Percentiles rank a stretch among this genome's conserved stretches.
Conservation (phyloP, 2,329 filamentous ascomycete genomes). For the Nigrograna mackinnonii region DNA sequence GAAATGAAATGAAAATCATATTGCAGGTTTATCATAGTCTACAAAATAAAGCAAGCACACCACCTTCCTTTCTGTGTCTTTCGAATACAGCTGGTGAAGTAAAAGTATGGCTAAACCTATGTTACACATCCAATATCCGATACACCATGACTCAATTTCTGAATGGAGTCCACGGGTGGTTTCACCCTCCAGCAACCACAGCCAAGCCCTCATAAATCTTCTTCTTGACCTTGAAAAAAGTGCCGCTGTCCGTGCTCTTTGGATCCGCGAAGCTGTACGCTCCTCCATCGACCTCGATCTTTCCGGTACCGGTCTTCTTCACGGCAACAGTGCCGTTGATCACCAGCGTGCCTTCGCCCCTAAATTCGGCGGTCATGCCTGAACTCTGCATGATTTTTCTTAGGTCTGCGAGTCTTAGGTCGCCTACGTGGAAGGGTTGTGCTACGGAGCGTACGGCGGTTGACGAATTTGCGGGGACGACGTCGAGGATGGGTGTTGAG, state of each 20-base stretch:
- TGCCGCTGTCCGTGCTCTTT: constrained; percentile 58
- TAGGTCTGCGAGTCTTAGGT: constrained; percentile 85
- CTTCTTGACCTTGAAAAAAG: constrained; percentile 84
- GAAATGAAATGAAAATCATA: no score
- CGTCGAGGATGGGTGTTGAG: constrained; percentile 58
- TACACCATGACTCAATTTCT: no score
- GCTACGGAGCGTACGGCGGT: constrained; percentile 76
- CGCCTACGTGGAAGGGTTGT: constrained; percentile 91
- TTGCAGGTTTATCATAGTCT: no score
- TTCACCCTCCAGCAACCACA: constrained; percentile 71
- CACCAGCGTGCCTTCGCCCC: constrained; percentile 88
- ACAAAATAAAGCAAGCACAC: no score
- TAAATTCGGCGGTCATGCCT: constrained; percentile 88
- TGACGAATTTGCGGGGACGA: constrained; percentile 63
- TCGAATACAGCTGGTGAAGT: no score
- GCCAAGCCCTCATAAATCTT: constrained; percentile 94
- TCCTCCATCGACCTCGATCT: constrained; percentile 78
- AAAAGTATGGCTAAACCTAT: no score
- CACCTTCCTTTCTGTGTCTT: no score
- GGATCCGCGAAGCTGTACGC: constrained; percentile 38
- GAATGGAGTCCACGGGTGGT: no score
- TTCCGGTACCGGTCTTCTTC: constrained; percentile 82
- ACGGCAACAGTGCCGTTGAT: constrained; percentile 89
- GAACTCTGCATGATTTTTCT: constrained; percentile 79
- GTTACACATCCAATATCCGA: no score